phyloP scores from a whole-genome alignment of 768 basidiomycete genomes.

The Boletus bicolor region DNA sequence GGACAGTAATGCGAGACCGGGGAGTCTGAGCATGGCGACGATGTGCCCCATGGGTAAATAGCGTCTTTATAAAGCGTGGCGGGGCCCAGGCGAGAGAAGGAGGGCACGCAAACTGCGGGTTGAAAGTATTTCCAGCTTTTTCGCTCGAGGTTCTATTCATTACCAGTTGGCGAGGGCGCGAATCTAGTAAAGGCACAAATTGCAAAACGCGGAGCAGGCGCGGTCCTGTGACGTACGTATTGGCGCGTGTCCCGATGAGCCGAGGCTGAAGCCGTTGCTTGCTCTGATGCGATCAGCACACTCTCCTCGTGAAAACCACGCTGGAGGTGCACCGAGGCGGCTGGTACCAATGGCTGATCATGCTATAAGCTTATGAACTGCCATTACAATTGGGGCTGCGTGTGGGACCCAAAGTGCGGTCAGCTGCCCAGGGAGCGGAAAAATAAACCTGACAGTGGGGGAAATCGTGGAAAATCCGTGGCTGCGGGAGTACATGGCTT shows the following conservation, averaged over 20 bases:
- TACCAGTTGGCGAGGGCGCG: neutral
- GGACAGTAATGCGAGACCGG: conserved; percentile 15
- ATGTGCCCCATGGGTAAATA: neutral
- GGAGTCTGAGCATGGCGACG: conserved; percentile 16
- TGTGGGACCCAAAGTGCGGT: neutral
- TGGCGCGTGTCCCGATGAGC: neutral
- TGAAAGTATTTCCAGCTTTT: neutral
- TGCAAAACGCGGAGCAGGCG: neutral
- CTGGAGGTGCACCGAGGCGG: neutral
- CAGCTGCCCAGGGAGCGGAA: neutral
- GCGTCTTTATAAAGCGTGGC: conserved; percentile 9
- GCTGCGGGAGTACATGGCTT: neutral
- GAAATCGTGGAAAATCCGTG: neutral
- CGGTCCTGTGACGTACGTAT: conserved; percentile 7
- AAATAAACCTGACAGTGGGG: neutral
- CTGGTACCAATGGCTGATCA: neutral
- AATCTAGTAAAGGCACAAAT: neutral
- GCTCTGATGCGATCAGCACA: neutral
- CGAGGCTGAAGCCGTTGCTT: neutral
- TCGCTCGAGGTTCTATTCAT: neutral
- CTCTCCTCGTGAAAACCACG: neutral
- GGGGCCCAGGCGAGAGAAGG: neutral
- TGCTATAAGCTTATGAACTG: neutral
- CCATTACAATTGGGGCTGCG: neutral
- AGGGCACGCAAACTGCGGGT: neutral